phyloP scores from a whole-genome alignment of 805 yeast genomes.

The Cyberlindnera galapagoensis region DNA sequence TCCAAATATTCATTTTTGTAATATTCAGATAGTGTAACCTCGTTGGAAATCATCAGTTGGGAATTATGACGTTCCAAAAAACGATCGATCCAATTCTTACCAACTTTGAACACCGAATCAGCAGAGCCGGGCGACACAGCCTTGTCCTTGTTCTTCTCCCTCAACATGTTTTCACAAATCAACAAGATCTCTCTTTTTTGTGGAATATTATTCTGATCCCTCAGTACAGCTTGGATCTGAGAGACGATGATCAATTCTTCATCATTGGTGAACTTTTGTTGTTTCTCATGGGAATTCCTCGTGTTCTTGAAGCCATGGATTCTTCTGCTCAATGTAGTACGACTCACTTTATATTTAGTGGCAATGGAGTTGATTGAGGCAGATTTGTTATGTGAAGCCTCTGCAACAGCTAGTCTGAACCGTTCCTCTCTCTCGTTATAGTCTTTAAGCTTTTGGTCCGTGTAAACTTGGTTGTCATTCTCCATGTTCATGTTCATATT shows the following conservation, averaged over 20 bases:
- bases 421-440: slow-evolving; percentile 25
- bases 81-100: slow-evolving; percentile 26
- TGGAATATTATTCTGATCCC: slow-evolving; percentile 20
- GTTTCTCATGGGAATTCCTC: slow-evolving; percentile 24
- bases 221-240: slow-evolving; percentile 17
- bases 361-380: slow-evolving; percentile 26
- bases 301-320: slow-evolving; percentile 26
- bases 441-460: slow-evolving; percentile 24
- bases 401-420: slow-evolving; percentile 23
- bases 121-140: slow-evolving; percentile 6
- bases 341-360: slow-evolving; percentile 21
- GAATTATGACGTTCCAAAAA: slow-evolving; percentile 25
- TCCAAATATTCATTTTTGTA: slow-evolving; percentile 23
- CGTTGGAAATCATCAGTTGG: slow-evolving; percentile 18
- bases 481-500: no score
- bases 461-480: no score
- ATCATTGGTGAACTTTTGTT: slow-evolving; percentile 24
- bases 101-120: slow-evolving; percentile 21
- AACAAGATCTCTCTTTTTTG: slow-evolving; percentile 21
- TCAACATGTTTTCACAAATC: slow-evolving; percentile 20
- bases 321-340: slow-evolving; percentile 24
- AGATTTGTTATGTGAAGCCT: slow-evolving; percentile 21
- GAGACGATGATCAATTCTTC: slow-evolving; percentile 20
- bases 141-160: slow-evolving; percentile 17
- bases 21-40: slow-evolving; percentile 21